Percentiles rank a stretch among this genome's conserved stretches.
Evolutionary conservation across 768 basidiomycete species (phyloP).

Genomic region (Phanerochaete carnosa): DNA sequence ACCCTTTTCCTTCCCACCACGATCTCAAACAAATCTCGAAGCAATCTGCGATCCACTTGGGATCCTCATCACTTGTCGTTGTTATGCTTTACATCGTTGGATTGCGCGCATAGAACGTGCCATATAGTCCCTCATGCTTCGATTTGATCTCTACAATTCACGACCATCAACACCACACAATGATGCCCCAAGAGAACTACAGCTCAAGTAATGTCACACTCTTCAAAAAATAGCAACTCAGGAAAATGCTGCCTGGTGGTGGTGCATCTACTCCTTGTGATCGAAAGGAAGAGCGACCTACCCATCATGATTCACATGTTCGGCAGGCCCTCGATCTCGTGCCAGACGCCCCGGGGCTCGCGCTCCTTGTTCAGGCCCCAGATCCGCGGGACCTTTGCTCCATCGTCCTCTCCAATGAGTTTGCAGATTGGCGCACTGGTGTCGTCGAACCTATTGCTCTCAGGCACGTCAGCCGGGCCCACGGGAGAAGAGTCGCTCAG

Average conservation of each 20-base stretch:
- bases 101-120: too few species aligned
- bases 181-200: conserved; percentile 25
- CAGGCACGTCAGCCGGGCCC: not conserved
- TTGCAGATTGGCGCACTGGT: conserved; percentile 2
- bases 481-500: not conserved
- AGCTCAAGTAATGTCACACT: conserved; percentile 62
- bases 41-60: too few species aligned
- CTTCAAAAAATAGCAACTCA: conserved; percentile 65
- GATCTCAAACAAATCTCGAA: too few species aligned
- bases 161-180: not conserved
- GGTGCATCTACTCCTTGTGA: too few species aligned
- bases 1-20: too few species aligned
- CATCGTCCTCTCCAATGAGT: conserved; percentile 46
- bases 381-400: conserved; percentile 42
- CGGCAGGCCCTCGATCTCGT: conserved; percentile 49
- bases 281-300: too few species aligned
- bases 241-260: conserved; percentile 56
- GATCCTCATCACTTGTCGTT: too few species aligned
- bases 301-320: conserved; percentile 60
- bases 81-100: too few species aligned
- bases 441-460: conserved; percentile 11
- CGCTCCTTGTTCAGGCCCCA: conserved; percentile 69
- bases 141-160: too few species aligned
- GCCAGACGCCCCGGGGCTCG: conserved; percentile 51
- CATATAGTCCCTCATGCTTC: conserved; percentile 47